Conservation (phyloP, 371 early-diverging fungal genomes). For the Rhizopus sp. region DNA sequence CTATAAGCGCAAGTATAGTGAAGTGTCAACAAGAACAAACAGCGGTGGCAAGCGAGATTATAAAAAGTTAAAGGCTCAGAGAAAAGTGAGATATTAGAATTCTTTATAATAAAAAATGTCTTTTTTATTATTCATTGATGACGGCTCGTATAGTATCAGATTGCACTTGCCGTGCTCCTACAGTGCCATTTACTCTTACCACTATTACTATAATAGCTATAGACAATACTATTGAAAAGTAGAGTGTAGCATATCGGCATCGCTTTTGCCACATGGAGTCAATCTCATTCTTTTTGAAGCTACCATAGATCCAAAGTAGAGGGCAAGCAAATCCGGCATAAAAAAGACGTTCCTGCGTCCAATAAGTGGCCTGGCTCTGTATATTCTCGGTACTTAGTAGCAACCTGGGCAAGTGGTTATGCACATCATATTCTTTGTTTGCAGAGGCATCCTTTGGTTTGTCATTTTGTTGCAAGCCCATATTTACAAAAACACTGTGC, state of each 20-base stretch:
- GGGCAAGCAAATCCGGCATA: constrained; percentile 24
- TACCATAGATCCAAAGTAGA: constrained; percentile 20
- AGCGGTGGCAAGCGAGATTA: constrained; percentile 66
- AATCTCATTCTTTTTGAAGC: neutral
- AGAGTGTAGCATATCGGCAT: constrained; percentile 21
- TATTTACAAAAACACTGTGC: neutral
- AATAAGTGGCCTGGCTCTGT: constrained; percentile 3
- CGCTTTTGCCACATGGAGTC: constrained; percentile 18
- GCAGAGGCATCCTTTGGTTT: neutral
- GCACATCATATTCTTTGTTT: neutral
- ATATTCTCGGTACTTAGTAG: neutral
- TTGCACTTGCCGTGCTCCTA: constrained; percentile 19
- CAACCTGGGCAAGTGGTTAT: no score
- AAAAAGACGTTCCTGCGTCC: constrained; percentile 17
- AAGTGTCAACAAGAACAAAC: constrained; percentile 68
- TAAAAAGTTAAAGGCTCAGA: constrained; percentile 51
- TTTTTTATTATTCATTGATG: constrained; percentile 10
- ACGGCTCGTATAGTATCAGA: constrained; percentile 18
- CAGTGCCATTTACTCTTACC: constrained; percentile 12
- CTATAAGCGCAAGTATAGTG: constrained; percentile 82
- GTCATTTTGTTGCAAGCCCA: neutral
- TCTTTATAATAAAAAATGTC: no score
- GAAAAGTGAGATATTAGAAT: constrained; percentile 5
- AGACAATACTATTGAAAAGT: constrained; percentile 10
- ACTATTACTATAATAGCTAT: constrained; percentile 7